Evolutionary conservation across 441 rosid species (phyloP), one percentile per base, ranked within the genome.

Genomic region (Macaranga tanarius): DNA sequence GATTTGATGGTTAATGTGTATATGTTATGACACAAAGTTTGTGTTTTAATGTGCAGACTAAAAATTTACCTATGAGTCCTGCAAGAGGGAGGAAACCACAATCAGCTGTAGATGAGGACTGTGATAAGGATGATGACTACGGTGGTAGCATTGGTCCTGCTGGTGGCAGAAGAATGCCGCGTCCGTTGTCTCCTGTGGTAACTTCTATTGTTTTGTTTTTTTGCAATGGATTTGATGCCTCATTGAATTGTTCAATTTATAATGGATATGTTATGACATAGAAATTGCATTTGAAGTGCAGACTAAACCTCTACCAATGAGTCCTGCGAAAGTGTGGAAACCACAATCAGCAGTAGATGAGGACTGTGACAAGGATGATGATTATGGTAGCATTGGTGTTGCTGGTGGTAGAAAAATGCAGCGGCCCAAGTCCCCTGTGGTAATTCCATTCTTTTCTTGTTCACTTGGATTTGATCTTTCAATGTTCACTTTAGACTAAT

Each of bases 91-190:
- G 40, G 71, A 59, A 31, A 65, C 17, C 23, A 26, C 55, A 60
- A 25, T 69, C 11, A 23, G 7, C 28, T 44, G 56, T 15, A 10
- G 71, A 70, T 3, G 74, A 56, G 0, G 70, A 71, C 10, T 13
- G 34, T 23, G 70, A 51, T 38, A 57, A 58, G 19, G 38, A 70
- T 12, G 59, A 60, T 13, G 66, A 70, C 42, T 7, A 40, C 38
- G 44, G 23, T 19, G 38, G 89, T 6, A 78, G 87, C 74, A 83
- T 92, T 28, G 97, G 99, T 51, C 90, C 90, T 62, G 86, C 88
- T 20, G 84, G 90, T 7, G 92, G 90, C 44, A 79, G 92, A 74
- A 82, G 81, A 75, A 79, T 77, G 44, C 86, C 82, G 58, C 74
- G 59, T 13, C 71, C 88, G 15, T 84, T 84, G 25, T 89, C 95